Percentiles rank a stretch among this genome's conserved stretches.
These are phyloP conservation scores for Fusarium burgessii DNA, from an alignment of 2,329 filamentous ascomycete species.

Conservation along the genomic window DNA sequence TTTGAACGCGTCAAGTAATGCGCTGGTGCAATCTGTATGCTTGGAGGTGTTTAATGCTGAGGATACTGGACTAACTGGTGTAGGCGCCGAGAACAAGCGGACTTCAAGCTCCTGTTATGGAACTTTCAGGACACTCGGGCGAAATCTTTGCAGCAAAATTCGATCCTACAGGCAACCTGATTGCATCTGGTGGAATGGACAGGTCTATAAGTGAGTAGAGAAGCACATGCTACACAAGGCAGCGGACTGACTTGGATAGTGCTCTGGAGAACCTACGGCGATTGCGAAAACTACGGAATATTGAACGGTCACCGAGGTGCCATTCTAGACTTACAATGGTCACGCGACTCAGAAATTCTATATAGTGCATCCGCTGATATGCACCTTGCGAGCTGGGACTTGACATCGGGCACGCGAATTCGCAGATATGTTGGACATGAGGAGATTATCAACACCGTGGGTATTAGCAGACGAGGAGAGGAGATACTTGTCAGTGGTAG, in stretches of 20 bases:
- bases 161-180: conserved; percentile 86
- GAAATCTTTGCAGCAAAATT: conserved; percentile 94
- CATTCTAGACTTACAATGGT: conserved; percentile 94
- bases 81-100: conserved; percentile 84
- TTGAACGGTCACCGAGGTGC: conserved; percentile 92
- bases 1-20: conserved; percentile 62
- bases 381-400: conserved; percentile 93
- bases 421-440: conserved; percentile 93
- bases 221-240: not conserved
- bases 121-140: conserved; percentile 83
- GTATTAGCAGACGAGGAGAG: conserved; percentile 89
- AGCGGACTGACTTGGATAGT: conserved; percentile 64
- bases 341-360: conserved; percentile 88
- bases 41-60: fast-evolving
- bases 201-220: conserved; percentile 79
- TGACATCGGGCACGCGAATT: conserved; percentile 92
- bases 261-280: conserved; percentile 91
- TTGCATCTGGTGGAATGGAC: conserved; percentile 97
- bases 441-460: conserved; percentile 93
- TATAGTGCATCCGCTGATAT: conserved; percentile 95
- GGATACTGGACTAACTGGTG: conserved; percentile 25
- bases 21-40: conserved; percentile 65
- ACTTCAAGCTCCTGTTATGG: conserved; percentile 92
- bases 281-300: conserved; percentile 93
- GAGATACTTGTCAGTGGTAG: conserved; percentile 91